These are phyloP conservation scores for Tricholoma flavovirens DNA, from an alignment of 768 basidiomycete genomes.

Conservation along the genomic window DNA sequence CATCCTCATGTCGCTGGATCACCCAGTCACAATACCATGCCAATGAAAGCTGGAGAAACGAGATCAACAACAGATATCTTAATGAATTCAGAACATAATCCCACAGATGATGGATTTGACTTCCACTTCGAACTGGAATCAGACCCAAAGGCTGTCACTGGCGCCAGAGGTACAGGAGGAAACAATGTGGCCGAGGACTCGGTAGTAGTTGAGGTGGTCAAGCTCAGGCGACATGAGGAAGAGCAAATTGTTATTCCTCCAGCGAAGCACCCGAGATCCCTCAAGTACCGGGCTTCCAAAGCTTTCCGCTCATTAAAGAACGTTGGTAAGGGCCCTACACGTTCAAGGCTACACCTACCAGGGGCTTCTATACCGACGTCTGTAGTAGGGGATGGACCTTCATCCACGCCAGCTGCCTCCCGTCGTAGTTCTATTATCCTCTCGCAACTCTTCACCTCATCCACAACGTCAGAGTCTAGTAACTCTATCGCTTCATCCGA, in stretches of 20 bases:
- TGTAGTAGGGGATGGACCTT: conserved; percentile 10
- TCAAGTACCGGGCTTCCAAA: conserved; percentile 42
- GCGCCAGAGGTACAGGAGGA: conserved; percentile 13
- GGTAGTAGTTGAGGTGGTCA: conserved; percentile 57
- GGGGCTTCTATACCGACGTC: conserved; percentile 22
- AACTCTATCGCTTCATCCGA: conserved; percentile 27
- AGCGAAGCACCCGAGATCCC: conserved; percentile 32
- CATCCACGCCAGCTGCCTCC: conserved; percentile 30
- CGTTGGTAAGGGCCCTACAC: conserved; percentile 28
- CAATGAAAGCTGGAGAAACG: conserved; percentile 20
- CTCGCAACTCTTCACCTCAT: conserved; percentile 31
- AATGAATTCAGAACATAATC: conserved; percentile 19
- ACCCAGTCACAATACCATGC: conserved; percentile 16
- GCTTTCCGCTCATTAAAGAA: conserved; percentile 44
- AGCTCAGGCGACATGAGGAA: conserved; percentile 37
- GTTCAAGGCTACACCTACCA: conserved; percentile 33
- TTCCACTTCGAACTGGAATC: conserved; percentile 20
- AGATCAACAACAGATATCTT: conserved; percentile 27
- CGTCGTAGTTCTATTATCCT: conserved; percentile 33
- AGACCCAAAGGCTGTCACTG: conserved; percentile 14
- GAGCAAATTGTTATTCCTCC: conserved; percentile 13
- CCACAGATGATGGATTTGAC: conserved; percentile 21
- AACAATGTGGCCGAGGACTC: conserved; percentile 36
- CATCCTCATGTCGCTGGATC: conserved; percentile 2
- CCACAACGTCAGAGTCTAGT: conserved; percentile 18